Base-by-base conservation (phyloP, 768 basidiomycete genomes). In the Mrakia blollopis region DNA sequence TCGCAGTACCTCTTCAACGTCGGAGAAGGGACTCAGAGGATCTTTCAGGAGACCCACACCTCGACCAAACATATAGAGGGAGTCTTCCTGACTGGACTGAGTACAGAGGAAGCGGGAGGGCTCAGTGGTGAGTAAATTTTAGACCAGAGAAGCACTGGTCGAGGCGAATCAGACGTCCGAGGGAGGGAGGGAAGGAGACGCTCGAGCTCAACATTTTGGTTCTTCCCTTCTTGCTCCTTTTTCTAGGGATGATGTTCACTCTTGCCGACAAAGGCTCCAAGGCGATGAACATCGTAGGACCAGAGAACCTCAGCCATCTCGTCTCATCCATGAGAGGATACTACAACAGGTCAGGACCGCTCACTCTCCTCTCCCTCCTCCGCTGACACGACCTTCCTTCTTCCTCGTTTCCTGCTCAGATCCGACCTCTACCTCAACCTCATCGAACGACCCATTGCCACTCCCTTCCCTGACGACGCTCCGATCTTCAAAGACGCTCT, bases 201-300 rank as follows among this genome's bases (percentile, higher is more conserved):
- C n/a, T 37, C 32, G 35, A 32, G 50, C 52, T 72, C 21, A 35
- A 35, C 13, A 32, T 14, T 52, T 30, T 50, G 16, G 25, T 72
- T 72, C 23, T 4, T 28, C 28, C 35, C 25, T 57, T 10, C 7
- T 37, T 52, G 14, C 23, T 32, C 37, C 47, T 14, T 73, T n/a
- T 39, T 25, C 30, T 47, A 74, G 73, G 73, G 13, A 73, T 73
- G 72, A 44, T 77, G 44, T 77, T 77, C 63, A 68, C 72, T 7
- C 62, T 77, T 18, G 76, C 72, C 47, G 76, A 77, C 37, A 62
- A 60, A 16, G 28, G 52, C 5, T 32, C 54, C 32, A 14, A 28
- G 6, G 41, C 41, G 25, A 35, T 77, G 28, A 77, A 62, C 6
- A 39, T 77, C 28, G 63, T 77, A n/a, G 76, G 76, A 30, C 76